phyloP scores from a whole-genome alignment of 2,329 filamentous ascomycete genomes.

The Ampelomyces quisqualis region DNA sequence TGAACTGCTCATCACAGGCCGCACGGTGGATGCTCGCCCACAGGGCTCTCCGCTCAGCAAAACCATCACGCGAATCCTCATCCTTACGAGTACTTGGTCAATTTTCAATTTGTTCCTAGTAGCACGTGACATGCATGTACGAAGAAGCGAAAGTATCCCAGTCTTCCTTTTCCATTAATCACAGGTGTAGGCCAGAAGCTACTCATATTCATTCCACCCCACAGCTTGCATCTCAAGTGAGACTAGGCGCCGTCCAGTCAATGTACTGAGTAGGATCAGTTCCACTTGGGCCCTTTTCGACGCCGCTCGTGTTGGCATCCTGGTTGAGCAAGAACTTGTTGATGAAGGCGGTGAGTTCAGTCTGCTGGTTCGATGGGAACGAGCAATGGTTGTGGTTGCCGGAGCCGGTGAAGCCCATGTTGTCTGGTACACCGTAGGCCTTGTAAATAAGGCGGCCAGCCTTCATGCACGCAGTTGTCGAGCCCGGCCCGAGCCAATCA shows the following conservation, averaged over 20 bases:
- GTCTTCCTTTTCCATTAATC: neutral
- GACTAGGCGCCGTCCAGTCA: constrained; percentile 41
- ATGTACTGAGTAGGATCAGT: constrained; percentile 38
- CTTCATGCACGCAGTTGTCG: constrained; percentile 60
- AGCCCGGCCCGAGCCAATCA: constrained; percentile 60
- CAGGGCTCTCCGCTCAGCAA: too few species aligned
- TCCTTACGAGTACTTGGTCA: too few species aligned
- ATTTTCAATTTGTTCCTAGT: neutral
- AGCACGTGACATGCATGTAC: neutral
- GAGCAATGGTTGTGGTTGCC: constrained; percentile 58
- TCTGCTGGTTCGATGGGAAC: constrained; percentile 56
- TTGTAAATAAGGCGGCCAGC: constrained; percentile 57
- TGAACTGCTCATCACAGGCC: too few species aligned
- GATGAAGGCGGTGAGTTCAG: constrained; percentile 57
- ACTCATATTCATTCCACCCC: constrained; percentile 1
- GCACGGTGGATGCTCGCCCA: too few species aligned
- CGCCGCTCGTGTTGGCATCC: constrained; percentile 31
- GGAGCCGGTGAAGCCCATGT: constrained; percentile 60
- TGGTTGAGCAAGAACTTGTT: constrained; percentile 52
- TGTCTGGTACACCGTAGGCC: constrained; percentile 54
- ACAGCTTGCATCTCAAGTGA: constrained; percentile 19
- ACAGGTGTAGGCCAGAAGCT: constrained; percentile 18
- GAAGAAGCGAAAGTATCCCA: neutral
- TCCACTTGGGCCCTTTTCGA: constrained; percentile 38
- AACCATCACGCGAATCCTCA: too few species aligned